Evolutionary conservation across 768 basidiomycete genomes (phyloP).

Genomic region (Lentinula raphanica): DNA sequence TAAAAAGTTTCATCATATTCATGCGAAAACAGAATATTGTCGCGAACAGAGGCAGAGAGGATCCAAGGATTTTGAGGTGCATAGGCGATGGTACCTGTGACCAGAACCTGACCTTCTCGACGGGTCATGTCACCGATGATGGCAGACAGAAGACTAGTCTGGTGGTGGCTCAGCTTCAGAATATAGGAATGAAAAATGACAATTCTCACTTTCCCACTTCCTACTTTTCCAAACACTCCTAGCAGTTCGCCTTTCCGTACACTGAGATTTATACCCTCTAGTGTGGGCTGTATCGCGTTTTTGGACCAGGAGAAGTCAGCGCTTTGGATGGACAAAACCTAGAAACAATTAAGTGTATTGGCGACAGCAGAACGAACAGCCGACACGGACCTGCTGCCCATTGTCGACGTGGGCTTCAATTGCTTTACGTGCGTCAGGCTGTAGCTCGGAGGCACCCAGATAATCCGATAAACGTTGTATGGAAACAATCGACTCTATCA

Average conservation of each 20-base stretch:
- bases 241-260: slow-evolving; percentile 82
- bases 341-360: neutral
- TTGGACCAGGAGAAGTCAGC: slow-evolving; percentile 83
- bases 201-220: slow-evolving; percentile 73
- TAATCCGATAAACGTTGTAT: slow-evolving; percentile 74
- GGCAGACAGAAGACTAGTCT: slow-evolving; percentile 74
- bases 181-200: slow-evolving; percentile 3
- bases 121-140: slow-evolving; percentile 86
- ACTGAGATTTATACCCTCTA: slow-evolving; percentile 72
- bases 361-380: neutral
- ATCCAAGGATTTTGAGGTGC: slow-evolving; percentile 90
- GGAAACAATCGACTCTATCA: slow-evolving; percentile 85
- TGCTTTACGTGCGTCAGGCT: slow-evolving; percentile 65
- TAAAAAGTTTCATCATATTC: slow-evolving; percentile 84
- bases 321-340: slow-evolving; percentile 64
- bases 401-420: slow-evolving; percentile 34
- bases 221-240: slow-evolving; percentile 84
- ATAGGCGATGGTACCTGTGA: slow-evolving; percentile 74
- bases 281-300: slow-evolving; percentile 47
- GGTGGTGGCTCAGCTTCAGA: neutral
- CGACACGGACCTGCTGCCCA: slow-evolving; percentile 55
- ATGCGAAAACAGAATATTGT: slow-evolving; percentile 91
- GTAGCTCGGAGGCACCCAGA: slow-evolving; percentile 74
- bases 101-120: slow-evolving; percentile 61
- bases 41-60: slow-evolving; percentile 77